These are phyloP conservation scores for Fonsecaea erecta DNA, from an alignment of 2,329 filamentous ascomycete species.

Conservation along the genomic window DNA sequence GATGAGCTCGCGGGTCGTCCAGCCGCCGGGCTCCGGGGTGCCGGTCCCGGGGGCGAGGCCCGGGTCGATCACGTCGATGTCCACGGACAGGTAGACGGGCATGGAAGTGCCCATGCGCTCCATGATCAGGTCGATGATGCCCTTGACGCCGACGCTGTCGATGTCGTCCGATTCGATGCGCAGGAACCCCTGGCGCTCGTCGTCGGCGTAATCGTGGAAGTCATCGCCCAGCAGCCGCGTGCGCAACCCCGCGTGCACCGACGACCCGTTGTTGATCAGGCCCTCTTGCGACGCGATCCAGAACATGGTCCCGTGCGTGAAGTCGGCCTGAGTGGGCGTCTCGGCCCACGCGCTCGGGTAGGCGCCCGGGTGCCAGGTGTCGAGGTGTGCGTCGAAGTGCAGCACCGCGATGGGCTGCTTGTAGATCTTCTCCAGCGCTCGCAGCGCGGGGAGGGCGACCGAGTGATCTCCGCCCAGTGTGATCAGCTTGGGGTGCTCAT, in stretches of 20 bases:
- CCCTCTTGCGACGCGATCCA: constrained; percentile 84
- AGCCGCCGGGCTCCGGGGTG: constrained; percentile 87
- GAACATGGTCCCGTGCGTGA: constrained; percentile 92
- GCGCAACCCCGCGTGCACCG: constrained; percentile 81
- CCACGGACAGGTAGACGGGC: constrained; percentile 80
- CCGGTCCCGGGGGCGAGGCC: constrained; percentile 75
- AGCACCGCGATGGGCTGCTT: constrained; percentile 69
- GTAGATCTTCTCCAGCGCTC: constrained; percentile 67
- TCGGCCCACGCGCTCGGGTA: constrained; percentile 76
- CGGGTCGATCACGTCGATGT: constrained; percentile 82
- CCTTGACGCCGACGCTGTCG: constrained; percentile 75
- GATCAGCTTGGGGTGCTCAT: constrained; percentile 59
- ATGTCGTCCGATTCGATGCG: constrained; percentile 85
- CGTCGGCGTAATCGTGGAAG: constrained; percentile 71
- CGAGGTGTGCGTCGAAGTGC: constrained; percentile 79
- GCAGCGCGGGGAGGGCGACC: constrained; percentile 69
- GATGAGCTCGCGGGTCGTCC: constrained; percentile 88
- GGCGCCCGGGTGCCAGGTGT: constrained; percentile 80
- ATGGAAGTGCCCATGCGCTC: constrained; percentile 71
- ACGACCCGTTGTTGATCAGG: constrained; percentile 72
- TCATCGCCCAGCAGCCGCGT: constrained; percentile 72
- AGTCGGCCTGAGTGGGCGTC: constrained; percentile 66
- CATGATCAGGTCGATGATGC: constrained; percentile 73
- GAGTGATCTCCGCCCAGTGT: constrained; percentile 76
- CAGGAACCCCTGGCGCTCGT: constrained; percentile 76